Percentiles rank a stretch among this genome's conserved stretches.
Evolutionary conservation across 108 stramenopile genomes (phyloP).

Genomic region (Fragilariopsis cylindrus): DNA sequence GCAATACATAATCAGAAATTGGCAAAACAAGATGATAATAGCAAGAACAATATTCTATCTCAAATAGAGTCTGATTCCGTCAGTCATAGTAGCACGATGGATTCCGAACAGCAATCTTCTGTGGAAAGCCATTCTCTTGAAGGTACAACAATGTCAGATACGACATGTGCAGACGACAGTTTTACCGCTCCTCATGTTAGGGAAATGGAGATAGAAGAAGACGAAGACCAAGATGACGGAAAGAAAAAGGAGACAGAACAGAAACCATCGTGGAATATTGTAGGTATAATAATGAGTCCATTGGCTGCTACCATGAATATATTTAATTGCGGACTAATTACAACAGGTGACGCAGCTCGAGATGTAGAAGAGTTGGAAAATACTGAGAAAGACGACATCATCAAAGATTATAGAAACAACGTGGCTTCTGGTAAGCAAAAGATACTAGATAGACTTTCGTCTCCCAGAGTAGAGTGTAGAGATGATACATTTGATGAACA

Average conservation of each 20-base stretch:
- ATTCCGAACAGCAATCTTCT: slow-evolving; percentile 13
- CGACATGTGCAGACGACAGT: not conserved
- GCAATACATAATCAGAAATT: not conserved
- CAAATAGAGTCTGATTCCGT: not conserved
- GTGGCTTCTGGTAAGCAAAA: not conserved
- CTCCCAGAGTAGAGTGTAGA: not conserved
- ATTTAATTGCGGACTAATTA: slow-evolving; percentile 5
- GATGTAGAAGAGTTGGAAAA: not conserved
- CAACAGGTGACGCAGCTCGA: not conserved
- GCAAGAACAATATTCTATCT: not conserved
- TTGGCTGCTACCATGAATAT: slow-evolving; percentile 5
- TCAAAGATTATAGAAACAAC: not conserved
- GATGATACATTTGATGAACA: slow-evolving; percentile 18
- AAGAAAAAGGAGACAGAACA: not conserved
- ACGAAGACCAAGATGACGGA: not conserved
- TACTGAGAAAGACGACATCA: not conserved
- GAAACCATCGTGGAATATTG: slow-evolving; percentile 1
- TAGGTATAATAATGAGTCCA: not conserved
- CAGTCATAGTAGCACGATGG: slow-evolving; percentile 12
- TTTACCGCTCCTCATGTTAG: not conserved
- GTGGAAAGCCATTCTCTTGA: slow-evolving; percentile 7
- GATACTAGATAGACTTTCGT: not conserved
- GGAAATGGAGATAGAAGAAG: not conserved
- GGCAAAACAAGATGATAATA: not conserved
- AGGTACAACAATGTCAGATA: not conserved